A percentile compares a stretch with the other conserved stretches of the same genome.
Conservation (phyloP, 129 eudicot genomes). For the Apium graveolens region DNA sequence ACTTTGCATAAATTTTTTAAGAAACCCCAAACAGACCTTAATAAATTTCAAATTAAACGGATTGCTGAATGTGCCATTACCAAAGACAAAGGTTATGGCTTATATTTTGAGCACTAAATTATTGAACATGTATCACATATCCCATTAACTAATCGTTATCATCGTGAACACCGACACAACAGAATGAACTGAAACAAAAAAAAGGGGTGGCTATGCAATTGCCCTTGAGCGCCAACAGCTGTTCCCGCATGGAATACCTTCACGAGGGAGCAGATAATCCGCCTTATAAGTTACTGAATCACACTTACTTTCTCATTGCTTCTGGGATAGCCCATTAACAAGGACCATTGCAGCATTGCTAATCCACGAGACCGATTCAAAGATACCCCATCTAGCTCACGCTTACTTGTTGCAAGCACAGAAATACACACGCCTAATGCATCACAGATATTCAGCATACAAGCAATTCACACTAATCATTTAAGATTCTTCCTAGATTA, state of each 20-base stretch:
- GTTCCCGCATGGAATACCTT: conserved; percentile 87
- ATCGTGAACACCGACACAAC: too few relatives aligned
- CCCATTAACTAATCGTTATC: too few relatives aligned
- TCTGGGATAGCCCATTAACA: conserved; percentile 93
- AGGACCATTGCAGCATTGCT: conserved; percentile 98
- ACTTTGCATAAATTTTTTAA: too few relatives aligned
- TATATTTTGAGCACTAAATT: too few relatives aligned
- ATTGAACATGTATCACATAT: too few relatives aligned
- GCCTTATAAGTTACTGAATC: conserved; percentile 59
- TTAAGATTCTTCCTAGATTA: too few relatives aligned
- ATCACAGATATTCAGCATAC: conserved; percentile 23
- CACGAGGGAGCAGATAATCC: conserved; percentile 58
- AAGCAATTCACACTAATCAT: too few relatives aligned
- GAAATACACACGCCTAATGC: conserved; percentile 58
- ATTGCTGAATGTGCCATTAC: too few relatives aligned
- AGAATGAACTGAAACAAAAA: too few relatives aligned
- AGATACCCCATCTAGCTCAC: conserved; percentile 46
- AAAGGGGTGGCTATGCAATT: conserved; percentile 49
- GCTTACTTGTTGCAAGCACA: conserved; percentile 72
- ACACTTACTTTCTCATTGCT: conserved; percentile 57
- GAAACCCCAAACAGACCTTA: too few relatives aligned
- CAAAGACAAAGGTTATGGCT: too few relatives aligned
- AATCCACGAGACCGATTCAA: conserved; percentile 77
- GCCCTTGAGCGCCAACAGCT: conserved; percentile 66
- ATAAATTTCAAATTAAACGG: too few relatives aligned